phyloP scores from a whole-genome alignment of 202 grass and related monocot genomes.

The Tripidium arundinaceum region DNA sequence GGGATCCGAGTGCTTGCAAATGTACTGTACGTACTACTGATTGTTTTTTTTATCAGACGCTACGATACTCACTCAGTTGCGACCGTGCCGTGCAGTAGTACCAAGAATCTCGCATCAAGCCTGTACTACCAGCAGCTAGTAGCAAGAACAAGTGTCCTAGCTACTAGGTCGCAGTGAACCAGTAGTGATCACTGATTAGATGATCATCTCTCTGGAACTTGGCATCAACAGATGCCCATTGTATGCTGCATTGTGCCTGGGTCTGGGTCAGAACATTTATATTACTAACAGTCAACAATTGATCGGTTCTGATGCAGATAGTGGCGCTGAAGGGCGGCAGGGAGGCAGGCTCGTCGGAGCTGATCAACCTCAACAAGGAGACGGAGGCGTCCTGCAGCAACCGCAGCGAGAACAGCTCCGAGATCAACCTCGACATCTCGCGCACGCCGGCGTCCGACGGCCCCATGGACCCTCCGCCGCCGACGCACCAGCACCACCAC shows the following conservation, averaged over 20 bases:
- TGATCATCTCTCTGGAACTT: too few relatives aligned
- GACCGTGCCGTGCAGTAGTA: background rate
- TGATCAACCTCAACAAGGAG: constrained; percentile 99
- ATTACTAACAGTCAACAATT: too few relatives aligned
- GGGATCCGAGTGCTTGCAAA: background rate
- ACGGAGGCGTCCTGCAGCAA: constrained; percentile 99
- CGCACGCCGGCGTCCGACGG: constrained; percentile 60
- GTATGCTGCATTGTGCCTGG: too few relatives aligned
- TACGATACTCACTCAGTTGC: background rate
- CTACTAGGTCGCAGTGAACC: too few relatives aligned
- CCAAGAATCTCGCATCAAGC: background rate
- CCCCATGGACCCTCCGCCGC: constrained; percentile 38
- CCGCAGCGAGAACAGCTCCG: constrained; percentile 95
- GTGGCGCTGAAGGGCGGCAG: too few relatives aligned
- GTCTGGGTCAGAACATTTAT: too few relatives aligned
- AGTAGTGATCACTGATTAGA: too few relatives aligned
- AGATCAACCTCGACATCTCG: constrained; percentile 96
- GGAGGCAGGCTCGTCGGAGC: constrained; percentile 66
- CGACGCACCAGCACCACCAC: too few relatives aligned
- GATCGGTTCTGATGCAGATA: too few relatives aligned
- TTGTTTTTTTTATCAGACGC: background rate
- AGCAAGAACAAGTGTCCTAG: background rate
- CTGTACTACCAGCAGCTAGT: background rate
- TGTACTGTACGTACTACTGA: background rate
- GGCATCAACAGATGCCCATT: too few relatives aligned